Evolutionary conservation across 2,329 filamentous ascomycete genomes (phyloP), one percentile per base, ranked within the genome.

Genomic region (Sclerotinia borealis): DNA sequence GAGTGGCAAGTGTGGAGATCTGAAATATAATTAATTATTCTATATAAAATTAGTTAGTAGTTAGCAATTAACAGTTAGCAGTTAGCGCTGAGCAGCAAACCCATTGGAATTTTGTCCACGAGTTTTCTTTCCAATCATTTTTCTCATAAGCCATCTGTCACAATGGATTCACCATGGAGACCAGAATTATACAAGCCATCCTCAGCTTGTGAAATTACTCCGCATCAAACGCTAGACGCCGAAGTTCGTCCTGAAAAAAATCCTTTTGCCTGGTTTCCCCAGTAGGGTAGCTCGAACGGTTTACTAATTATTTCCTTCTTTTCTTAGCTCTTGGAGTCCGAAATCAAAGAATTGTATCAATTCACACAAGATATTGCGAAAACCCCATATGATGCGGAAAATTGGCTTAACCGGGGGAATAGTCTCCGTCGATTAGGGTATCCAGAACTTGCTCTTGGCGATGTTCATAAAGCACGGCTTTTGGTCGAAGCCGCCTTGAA

Each of bases 381-480:
- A 27, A 48, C 49, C 15, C 67, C 70, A n/a, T 72, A 72, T 47
- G 71, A 73, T 27, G 70, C 72, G 17, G 69, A 69, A 65, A 54
- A 62, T 47, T 73, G 72, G 71, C 64, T 69, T 41, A 67, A 67
- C 27, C 68, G 72, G 7, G 68, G 67, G 8, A 65, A 69, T 22
- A 68, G 64, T 50, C 67, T 73, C 11, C 68, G 70, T 36, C 63
- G 68, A 11, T 63, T 73, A 1, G 72, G 70, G 15, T 75, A 68
- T 59, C 73, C 74, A 1, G 73, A 74, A 59, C 67, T 75, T 15
- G 71, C 69, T 11, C 69, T 71, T 1, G 73, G 73, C 3, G 73
- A 75, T 47, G 67, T 68, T 0, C 74, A 74, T 49, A 74, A 72
- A 68, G 72, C 73, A 0, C 67, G 67, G 31, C 67, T 75, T n/a